Percentiles rank a stretch among this genome's conserved stretches.
phyloP scores from a whole-genome alignment of 345 rosid species.

The Moricandia moricandioides region DNA sequence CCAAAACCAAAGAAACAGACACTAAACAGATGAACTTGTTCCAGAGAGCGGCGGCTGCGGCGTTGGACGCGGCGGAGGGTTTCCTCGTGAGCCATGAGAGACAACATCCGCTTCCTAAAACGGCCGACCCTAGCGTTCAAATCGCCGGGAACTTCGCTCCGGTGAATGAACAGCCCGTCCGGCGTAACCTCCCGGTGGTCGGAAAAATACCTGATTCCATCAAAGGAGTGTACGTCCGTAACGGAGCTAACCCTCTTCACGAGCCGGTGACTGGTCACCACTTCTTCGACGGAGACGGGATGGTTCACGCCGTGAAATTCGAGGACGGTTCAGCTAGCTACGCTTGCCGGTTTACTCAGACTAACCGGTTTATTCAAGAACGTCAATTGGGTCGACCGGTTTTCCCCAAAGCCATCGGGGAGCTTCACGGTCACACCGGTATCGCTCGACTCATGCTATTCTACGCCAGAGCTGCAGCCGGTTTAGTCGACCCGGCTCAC shows the following conservation, averaged over 20 bases:
- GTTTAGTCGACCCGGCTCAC: conserved; percentile 58
- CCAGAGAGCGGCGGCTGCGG: conserved; percentile 55
- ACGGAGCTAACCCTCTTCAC: conserved; percentile 89
- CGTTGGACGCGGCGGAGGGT: conserved; percentile 56
- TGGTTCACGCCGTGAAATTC: conserved; percentile 78
- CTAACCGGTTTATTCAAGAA: conserved; percentile 71
- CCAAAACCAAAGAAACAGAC: conserved; percentile 14
- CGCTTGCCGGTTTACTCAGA: conserved; percentile 77
- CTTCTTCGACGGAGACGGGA: conserved; percentile 87
- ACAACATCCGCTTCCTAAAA: conserved; percentile 64
- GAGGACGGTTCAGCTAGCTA: conserved; percentile 61
- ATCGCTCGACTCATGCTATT: conserved; percentile 74
- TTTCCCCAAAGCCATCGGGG: conserved; percentile 87
- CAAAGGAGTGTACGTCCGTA: conserved; percentile 67
- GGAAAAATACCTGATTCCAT: conserved; percentile 66
- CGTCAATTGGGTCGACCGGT: conserved; percentile 61
- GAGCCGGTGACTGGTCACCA: conserved; percentile 87
- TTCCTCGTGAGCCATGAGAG: conserved; percentile 58
- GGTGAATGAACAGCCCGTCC: conserved; percentile 62
- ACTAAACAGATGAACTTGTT: conserved; percentile 51
- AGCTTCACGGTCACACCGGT: conserved; percentile 89
- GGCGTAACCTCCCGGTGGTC: conserved; percentile 49
- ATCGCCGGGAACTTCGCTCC: conserved; percentile 85
- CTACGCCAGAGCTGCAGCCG: conserved; percentile 62
- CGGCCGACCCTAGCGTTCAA: conserved; percentile 67